Base-by-base conservation (phyloP, 2,329 filamentous ascomycete species). In the Alternaria dauci region DNA sequence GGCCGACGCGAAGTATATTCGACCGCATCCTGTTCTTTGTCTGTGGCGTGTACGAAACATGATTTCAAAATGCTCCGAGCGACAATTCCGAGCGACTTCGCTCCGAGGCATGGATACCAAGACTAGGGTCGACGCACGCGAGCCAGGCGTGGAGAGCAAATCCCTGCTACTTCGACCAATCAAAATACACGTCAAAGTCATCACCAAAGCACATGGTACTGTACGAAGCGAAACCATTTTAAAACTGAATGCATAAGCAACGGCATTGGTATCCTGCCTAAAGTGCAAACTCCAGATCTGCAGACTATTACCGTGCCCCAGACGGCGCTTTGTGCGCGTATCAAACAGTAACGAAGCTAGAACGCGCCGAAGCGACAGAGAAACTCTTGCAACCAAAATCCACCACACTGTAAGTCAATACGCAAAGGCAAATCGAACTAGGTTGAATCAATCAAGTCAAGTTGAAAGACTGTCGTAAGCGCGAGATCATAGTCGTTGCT, bases 11-110 rank as follows among this genome's bases (percentile, higher is more conserved):
- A 46, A 78, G 59, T 52, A 74, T 66, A 58, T 77, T 72, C 54
- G 70, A 70, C 72, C 75, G 72, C 76, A 79, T 78, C 48, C 66
- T 76, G 58, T 52, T 55, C 54, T 50, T 43, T 67, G 63, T 67
- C 58, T 61, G 61, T 62, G 61, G 56, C 57, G 61, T 63, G 43
- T 65, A 61, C 50, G 54, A 30, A 30, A 11, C 28, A 30, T 30
- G 9, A 30, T 30, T 30, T 30, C 11, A 9, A 30, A 30, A 30
- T 30, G 28, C 28, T 30, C 28, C 28, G 28, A 30, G 44, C 44
- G 38, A 41, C 38, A 12, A 41, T 65, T 63, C 60, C 54, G 53
- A 68, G 71, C 71, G 71, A 75, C 58, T 63, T 73, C 71, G 71
- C 71, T 62, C 60, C 56, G 52, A 51, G 46, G 51, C 18, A 20